Conservation (phyloP, 2,329 filamentous ascomycete species). For the Talaromyces islandicus region DNA sequence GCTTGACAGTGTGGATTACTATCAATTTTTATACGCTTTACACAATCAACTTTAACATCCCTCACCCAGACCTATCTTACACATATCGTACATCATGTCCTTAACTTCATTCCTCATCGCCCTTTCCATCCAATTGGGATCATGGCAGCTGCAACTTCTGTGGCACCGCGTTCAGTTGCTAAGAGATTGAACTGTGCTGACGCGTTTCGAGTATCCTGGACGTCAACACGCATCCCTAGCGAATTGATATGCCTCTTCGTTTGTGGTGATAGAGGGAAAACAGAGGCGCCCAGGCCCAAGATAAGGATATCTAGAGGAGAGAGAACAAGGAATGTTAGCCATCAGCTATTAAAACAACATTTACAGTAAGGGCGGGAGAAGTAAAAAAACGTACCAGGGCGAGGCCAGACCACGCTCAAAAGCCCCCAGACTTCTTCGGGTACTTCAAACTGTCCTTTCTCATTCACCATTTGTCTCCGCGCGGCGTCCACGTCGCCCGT, state of each 20-base stretch:
- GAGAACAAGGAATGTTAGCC: background rate
- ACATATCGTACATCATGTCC: background rate
- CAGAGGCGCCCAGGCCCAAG: constrained; percentile 73
- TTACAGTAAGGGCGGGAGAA: background rate
- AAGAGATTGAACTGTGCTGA: constrained; percentile 91
- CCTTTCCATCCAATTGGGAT: constrained; percentile 78
- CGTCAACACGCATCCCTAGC: constrained; percentile 78
- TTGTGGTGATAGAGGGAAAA: constrained; percentile 69
- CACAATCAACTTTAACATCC: background rate
- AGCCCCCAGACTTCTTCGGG: constrained; percentile 65
- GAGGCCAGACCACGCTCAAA: constrained; percentile 74
- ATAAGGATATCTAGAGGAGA: constrained; percentile 67
- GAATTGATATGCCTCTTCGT: constrained; percentile 66
- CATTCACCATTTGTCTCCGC: constrained; percentile 55
- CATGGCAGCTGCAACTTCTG: constrained; percentile 79
- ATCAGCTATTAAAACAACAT: constrained; percentile 11
- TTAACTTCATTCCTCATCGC: constrained; percentile 1
- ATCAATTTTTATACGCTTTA: background rate
- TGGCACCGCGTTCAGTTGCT: constrained; percentile 84
- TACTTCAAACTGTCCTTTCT: constrained; percentile 76
- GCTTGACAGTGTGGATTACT: too few species aligned
- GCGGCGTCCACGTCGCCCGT: constrained; percentile 18
- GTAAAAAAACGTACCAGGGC: constrained; percentile 70
- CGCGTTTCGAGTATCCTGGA: constrained; percentile 89
- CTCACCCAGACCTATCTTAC: background rate